Evolutionary conservation across 1,139 yeast species (phyloP).

Genomic region (Yamadazyma triangularis): DNA sequence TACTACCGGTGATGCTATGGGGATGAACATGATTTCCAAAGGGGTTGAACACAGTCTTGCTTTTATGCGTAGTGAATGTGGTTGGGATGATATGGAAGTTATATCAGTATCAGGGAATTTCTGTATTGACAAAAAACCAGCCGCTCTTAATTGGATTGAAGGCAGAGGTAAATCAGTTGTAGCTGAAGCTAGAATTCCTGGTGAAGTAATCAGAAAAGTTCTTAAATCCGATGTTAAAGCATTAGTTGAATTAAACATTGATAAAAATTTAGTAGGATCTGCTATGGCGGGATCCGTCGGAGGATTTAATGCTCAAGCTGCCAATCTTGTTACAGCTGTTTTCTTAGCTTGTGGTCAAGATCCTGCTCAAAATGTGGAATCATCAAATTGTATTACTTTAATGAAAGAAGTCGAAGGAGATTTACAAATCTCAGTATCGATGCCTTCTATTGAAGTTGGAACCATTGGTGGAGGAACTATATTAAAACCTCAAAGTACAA

Average conservation of each 20-base stretch:
- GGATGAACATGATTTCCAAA: constrained; percentile 99
- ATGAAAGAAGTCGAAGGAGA: constrained; percentile 73
- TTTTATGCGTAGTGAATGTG: constrained; percentile 82
- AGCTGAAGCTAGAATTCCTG: constrained; percentile 93
- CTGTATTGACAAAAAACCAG: constrained; percentile 96
- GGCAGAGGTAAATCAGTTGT: constrained; percentile 98
- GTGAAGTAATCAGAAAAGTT: constrained; percentile 71
- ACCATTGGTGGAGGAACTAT: constrained; percentile 99
- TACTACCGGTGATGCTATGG: constrained; percentile 99
- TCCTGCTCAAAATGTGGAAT: constrained; percentile 97
- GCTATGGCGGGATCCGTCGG: constrained; percentile 99
- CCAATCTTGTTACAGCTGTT: constrained; percentile 91
- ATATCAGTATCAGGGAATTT: constrained; percentile 95
- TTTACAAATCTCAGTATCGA: constrained; percentile 85
- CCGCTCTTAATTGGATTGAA: constrained; percentile 98
- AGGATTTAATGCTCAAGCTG: constrained; percentile 98
- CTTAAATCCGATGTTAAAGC: constrained; percentile 91
- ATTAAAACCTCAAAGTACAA: constrained; percentile 93
- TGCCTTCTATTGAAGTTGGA: constrained; percentile 99
- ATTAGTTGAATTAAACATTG: constrained; percentile 79
- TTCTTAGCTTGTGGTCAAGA: constrained; percentile 96
- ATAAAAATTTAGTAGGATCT: constrained; percentile 89
- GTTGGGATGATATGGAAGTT: constrained; percentile 90
- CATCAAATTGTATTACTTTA: constrained; percentile 93
- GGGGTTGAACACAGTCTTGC: constrained; percentile 89